These are phyloP conservation scores for Pleurotus cornucopiae DNA, from an alignment of 768 basidiomycete species.

Conservation along the genomic window DNA sequence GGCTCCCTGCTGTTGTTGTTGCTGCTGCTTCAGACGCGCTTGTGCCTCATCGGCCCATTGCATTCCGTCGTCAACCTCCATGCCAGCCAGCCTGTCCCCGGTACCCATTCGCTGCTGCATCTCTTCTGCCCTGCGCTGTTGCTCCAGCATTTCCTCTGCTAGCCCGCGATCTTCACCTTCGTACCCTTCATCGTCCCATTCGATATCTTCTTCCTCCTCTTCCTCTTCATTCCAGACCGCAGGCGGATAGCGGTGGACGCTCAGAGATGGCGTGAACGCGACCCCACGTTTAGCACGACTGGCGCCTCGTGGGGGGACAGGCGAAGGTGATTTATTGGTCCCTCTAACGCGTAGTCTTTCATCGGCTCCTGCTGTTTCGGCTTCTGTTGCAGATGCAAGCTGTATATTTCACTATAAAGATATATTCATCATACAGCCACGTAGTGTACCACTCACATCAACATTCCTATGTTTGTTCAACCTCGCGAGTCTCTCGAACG, in stretches of 20 bases:
- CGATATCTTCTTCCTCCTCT: slow-evolving; percentile 55
- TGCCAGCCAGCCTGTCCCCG: slow-evolving; percentile 25
- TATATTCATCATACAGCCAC: slow-evolving; percentile 1
- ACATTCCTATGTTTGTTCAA: slow-evolving; percentile 97
- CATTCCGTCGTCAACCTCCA: slow-evolving; percentile 83
- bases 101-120: slow-evolving; percentile 21
- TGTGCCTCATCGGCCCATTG: slow-evolving; percentile 69
- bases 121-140: slow-evolving; percentile 20
- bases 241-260: slow-evolving; percentile 73
- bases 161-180: slow-evolving; percentile 66
- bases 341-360: slow-evolving; percentile 46
- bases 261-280: slow-evolving; percentile 66
- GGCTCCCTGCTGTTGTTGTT: slow-evolving; percentile 24
- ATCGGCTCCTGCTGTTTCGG: slow-evolving; percentile 55
- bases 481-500: slow-evolving; percentile 91
- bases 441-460: slow-evolving; percentile 57
- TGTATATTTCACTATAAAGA: slow-evolving; percentile 22
- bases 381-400: slow-evolving; percentile 73
- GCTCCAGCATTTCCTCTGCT: slow-evolving; percentile 45
- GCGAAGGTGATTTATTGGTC: slow-evolving; percentile 47
- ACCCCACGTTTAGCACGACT: slow-evolving; percentile 42
- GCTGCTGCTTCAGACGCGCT: slow-evolving; percentile 21
- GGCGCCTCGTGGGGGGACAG: slow-evolving; percentile 30
- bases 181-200: slow-evolving; percentile 67
- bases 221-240: slow-evolving; percentile 83